These are phyloP conservation scores for Hagleromyces aurorensis DNA, from an alignment of 805 yeast species.

Conservation along the genomic window DNA sequence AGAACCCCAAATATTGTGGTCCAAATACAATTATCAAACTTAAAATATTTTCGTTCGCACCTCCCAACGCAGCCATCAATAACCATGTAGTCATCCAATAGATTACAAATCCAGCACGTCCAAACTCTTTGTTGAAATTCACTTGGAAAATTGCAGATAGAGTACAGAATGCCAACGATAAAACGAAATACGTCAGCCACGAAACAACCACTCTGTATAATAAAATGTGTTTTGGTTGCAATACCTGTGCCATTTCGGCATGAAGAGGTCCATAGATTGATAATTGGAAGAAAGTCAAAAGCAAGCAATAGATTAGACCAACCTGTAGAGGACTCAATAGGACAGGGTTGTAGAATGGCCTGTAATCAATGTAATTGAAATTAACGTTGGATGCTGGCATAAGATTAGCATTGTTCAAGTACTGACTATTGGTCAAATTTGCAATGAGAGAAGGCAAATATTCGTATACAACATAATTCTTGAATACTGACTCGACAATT, in stretches of 20 bases:
- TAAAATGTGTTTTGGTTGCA: conserved; percentile 40
- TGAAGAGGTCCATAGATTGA: conserved; percentile 51
- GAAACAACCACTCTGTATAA: conserved; percentile 45
- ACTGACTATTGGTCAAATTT: conserved; percentile 15
- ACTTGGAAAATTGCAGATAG: conserved; percentile 65
- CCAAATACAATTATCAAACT: conserved; percentile 41
- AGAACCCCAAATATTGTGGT: conserved; percentile 63
- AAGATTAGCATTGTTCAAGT: conserved; percentile 9
- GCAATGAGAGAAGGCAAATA: conserved; percentile 27
- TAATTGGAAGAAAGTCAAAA: conserved; percentile 66
- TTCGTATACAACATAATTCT: conserved; percentile 11
- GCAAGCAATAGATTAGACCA: conserved; percentile 64
- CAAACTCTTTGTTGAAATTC: conserved; percentile 49
- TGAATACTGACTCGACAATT: conserved; percentile 31
- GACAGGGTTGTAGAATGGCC: conserved; percentile 44
- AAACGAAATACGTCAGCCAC: conserved; percentile 45
- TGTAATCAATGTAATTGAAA: conserved; percentile 36
- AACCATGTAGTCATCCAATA: conserved; percentile 64
- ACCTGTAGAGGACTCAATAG: conserved; percentile 63
- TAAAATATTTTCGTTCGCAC: conserved; percentile 60
- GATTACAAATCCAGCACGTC: conserved; percentile 62
- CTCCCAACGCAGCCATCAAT: conserved; percentile 71
- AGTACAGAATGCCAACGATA: conserved; percentile 50
- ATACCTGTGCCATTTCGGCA: conserved; percentile 37
- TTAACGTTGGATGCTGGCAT: conserved; percentile 29